Evolutionary conservation across 345 rosid species (phyloP).

Genomic region (Salix udensis): DNA sequence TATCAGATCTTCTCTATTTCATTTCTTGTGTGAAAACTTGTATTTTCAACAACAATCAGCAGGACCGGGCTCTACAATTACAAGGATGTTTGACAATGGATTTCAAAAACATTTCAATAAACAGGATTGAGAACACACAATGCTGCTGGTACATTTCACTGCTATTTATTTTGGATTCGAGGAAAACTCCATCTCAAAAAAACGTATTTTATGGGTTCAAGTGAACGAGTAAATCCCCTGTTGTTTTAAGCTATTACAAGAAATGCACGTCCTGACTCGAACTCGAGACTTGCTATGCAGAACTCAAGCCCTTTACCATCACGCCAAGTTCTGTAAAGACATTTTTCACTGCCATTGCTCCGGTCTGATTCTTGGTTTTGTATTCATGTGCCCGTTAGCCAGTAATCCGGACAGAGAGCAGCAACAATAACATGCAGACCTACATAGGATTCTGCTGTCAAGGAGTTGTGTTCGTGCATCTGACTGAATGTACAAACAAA

Average conservation of each 20-base stretch:
- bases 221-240: no score
- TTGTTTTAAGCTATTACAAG: no score
- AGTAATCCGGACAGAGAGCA: background rate
- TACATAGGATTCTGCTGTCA: background rate
- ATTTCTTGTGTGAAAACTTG: background rate
- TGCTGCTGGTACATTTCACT: background rate
- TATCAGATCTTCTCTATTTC: background rate
- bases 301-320: no score
- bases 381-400: background rate
- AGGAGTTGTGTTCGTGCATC: background rate
- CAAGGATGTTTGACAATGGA: no score
- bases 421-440: background rate
- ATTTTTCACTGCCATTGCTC: background rate
- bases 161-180: no score
- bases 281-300: no score
- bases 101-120: no score
- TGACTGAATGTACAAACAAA: background rate
- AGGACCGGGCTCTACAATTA: background rate
- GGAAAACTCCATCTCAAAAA: no score
- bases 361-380: background rate
- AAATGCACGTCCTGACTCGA: no score
- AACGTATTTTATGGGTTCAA: fast-evolving
- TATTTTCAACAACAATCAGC: background rate
- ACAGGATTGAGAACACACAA: background rate
- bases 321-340: no score